Evolutionary conservation across 306 rosid genomes (phyloP).

Genomic region (Myrica gale): DNA sequence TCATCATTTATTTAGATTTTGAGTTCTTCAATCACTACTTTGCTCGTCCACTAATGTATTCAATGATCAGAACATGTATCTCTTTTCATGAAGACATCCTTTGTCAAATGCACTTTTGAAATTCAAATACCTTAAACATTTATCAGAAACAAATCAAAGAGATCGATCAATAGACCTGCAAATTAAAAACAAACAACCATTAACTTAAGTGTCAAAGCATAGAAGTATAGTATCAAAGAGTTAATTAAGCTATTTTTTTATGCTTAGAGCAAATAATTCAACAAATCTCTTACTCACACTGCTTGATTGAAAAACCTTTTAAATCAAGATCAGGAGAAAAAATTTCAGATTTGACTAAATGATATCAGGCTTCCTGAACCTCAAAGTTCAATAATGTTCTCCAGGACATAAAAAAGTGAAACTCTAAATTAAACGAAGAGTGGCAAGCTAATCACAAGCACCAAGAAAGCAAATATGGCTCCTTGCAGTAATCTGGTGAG

Average conservation of each 20-base stretch:
- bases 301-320: slow-evolving; percentile 1
- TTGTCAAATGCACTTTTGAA: slow-evolving; percentile 18
- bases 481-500: slow-evolving; percentile 1
- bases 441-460: neutral
- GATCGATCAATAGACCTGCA: slow-evolving; percentile 36
- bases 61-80: slow-evolving; percentile 28
- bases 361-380: slow-evolving; percentile 9
- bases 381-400: neutral
- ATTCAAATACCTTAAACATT: slow-evolving; percentile 4
- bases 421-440: too few relatives aligned
- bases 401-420: neutral
- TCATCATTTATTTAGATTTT: slow-evolving; percentile 50
- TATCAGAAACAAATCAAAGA: slow-evolving; percentile 6
- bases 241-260: slow-evolving; percentile 3
- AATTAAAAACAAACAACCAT: slow-evolving; percentile 24
- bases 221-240: neutral
- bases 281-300: slow-evolving; percentile 10
- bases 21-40: slow-evolving; percentile 31
- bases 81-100: slow-evolving; percentile 32
- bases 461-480: neutral
- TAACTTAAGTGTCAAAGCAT: slow-evolving; percentile 16
- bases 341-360: slow-evolving; percentile 6
- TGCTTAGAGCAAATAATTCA: slow-evolving; percentile 11
- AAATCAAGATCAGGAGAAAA: slow-evolving; percentile 4
- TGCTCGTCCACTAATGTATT: slow-evolving; percentile 24